Percentiles rank a stretch among this genome's conserved stretches.
These are phyloP conservation scores for Phaeomoniella chlamydospora DNA, from an alignment of 2,329 filamentous ascomycete species.

Conservation along the genomic window DNA sequence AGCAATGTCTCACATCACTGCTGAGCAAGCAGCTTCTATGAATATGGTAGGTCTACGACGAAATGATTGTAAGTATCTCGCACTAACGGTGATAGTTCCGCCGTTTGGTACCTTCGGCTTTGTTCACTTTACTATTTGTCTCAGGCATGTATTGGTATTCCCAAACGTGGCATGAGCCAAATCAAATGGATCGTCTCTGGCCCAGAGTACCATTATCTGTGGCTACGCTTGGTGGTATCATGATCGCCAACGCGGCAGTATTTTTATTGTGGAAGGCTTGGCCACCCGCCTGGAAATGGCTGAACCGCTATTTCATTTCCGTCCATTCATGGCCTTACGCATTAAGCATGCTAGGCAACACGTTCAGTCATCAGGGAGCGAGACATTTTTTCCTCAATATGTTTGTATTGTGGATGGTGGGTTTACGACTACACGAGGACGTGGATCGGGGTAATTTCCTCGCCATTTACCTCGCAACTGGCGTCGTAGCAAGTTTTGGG, in stretches of 20 bases:
- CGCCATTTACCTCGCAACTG: conserved; percentile 34
- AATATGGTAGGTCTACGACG: not conserved
- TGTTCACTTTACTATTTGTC: conserved; percentile 22
- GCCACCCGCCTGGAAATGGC: conserved; percentile 37
- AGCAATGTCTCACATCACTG: not conserved
- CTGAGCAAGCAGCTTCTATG: not conserved
- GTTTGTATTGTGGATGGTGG: conserved; percentile 38
- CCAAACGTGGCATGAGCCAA: conserved; percentile 33
- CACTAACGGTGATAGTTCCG: conserved; percentile 14
- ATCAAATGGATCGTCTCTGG: conserved; percentile 31
- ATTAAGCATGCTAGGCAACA: conserved; percentile 35
- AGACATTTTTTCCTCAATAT: conserved; percentile 40
- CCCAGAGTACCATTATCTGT: conserved; percentile 34
- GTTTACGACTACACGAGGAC: conserved; percentile 38
- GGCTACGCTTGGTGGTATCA: conserved; percentile 35
- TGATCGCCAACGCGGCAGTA: conserved; percentile 34
- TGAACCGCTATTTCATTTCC: conserved; percentile 42
- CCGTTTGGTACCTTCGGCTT: conserved; percentile 29
- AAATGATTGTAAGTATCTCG: not conserved
- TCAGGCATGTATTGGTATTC: conserved; percentile 28
- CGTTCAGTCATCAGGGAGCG: conserved; percentile 42
- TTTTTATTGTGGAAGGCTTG: conserved; percentile 35
- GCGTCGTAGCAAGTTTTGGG: conserved; percentile 29
- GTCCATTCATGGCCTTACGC: conserved; percentile 38
- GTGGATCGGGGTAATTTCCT: conserved; percentile 41